These are phyloP conservation scores for Pichia sp. DNA, from an alignment of 1,139 yeast species.

Conservation along the genomic window DNA sequence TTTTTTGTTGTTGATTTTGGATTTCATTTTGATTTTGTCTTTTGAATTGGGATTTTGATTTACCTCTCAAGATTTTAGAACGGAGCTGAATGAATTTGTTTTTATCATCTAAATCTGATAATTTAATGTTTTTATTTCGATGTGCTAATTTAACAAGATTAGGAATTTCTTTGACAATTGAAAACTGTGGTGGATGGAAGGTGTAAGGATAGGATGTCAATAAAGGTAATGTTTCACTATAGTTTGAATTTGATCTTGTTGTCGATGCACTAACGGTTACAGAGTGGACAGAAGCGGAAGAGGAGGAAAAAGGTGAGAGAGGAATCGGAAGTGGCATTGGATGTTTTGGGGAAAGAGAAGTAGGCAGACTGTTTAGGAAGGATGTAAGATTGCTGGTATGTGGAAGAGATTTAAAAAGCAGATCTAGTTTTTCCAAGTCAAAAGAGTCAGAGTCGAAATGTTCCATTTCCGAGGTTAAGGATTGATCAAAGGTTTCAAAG, in stretches of 20 bases:
- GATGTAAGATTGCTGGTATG: no score
- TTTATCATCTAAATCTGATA: constrained; percentile 6
- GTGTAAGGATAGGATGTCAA: no score
- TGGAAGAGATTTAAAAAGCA: no score
- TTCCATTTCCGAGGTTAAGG: no score
- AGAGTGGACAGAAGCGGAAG: not conserved
- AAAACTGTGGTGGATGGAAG: constrained; percentile 4
- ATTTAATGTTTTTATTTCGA: constrained; percentile 10
- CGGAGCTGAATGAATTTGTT: constrained; percentile 1
- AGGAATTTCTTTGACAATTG: constrained; percentile 2
- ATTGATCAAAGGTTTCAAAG: no score
- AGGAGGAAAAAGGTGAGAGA: no score
- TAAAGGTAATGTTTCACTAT: no score
- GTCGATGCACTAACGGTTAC: not conserved
- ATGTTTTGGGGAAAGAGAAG: not conserved
- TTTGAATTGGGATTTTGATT: no score
- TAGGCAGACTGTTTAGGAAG: not conserved
- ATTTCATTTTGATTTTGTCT: not conserved
- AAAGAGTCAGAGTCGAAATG: no score
- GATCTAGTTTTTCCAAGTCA: no score
- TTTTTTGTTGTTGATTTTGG: not conserved
- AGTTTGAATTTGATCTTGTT: not conserved
- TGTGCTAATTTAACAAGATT: constrained; percentile 11
- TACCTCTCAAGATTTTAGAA: constrained; percentile 6
- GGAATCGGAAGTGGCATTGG: no score